Evolutionary conservation across 2,329 filamentous ascomycete genomes (phyloP).

Genomic region (Dothideomycetes sp.): DNA sequence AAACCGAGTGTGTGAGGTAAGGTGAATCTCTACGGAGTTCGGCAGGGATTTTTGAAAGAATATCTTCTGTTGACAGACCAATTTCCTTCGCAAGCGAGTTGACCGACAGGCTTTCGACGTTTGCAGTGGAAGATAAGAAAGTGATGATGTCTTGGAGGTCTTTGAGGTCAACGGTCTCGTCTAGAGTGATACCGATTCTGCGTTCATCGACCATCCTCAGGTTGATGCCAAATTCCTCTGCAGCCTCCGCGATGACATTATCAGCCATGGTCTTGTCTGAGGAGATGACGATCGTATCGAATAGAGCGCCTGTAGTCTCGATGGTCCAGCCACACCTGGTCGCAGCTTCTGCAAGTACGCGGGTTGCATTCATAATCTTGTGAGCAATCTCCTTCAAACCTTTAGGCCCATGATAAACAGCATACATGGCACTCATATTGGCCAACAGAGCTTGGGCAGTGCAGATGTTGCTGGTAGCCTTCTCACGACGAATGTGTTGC

Average conservation of each 20-base stretch:
- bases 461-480: slow-evolving; percentile 96
- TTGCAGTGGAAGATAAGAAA: slow-evolving; percentile 17
- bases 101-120: slow-evolving; percentile 26
- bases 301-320: slow-evolving; percentile 43
- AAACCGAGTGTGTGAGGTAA: slow-evolving; percentile 83
- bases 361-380: slow-evolving; percentile 56
- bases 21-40: slow-evolving; percentile 59
- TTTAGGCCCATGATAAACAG: slow-evolving; percentile 81
- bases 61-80: slow-evolving; percentile 26
- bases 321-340: slow-evolving; percentile 49
- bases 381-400: slow-evolving; percentile 78
- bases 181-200: slow-evolving; percentile 64
- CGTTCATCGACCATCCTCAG: slow-evolving; percentile 53
- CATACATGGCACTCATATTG: slow-evolving; percentile 94
- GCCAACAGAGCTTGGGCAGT: slow-evolving; percentile 88
- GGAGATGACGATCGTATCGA: slow-evolving; percentile 68
- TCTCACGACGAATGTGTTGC: slow-evolving; percentile 92
- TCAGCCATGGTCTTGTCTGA: slow-evolving; percentile 37
- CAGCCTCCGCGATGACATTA: slow-evolving; percentile 42
- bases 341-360: slow-evolving; percentile 40
- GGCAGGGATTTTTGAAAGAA: slow-evolving; percentile 41
- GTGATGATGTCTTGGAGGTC: slow-evolving; percentile 49
- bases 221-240: slow-evolving; percentile 47
- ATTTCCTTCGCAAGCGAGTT: slow-evolving; percentile 27
- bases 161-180: slow-evolving; percentile 58